phyloP scores from a whole-genome alignment of 2,329 filamentous ascomycete species.

The Xylaria sp. region DNA sequence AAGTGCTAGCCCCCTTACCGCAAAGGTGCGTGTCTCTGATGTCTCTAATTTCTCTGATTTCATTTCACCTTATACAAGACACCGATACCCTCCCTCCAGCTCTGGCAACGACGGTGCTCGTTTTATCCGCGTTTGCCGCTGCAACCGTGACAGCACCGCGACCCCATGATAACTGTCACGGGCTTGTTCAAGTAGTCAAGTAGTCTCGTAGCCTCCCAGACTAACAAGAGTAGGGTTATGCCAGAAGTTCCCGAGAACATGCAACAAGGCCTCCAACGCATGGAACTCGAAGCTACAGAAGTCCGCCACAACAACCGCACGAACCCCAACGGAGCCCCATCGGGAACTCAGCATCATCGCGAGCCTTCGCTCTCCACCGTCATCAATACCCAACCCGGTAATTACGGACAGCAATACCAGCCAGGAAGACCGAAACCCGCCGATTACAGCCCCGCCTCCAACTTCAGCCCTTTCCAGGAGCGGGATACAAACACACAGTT shows the following conservation, averaged over 20 bases:
- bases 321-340: slow-evolving; percentile 47
- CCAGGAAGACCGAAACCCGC: slow-evolving; percentile 48
- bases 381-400: slow-evolving; percentile 48
- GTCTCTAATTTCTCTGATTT: background rate
- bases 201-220: slow-evolving; percentile 13
- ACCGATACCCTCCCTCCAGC: background rate
- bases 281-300: slow-evolving; percentile 82
- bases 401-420: slow-evolving; percentile 49
- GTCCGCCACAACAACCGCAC: slow-evolving; percentile 51
- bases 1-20: slow-evolving; percentile 67
- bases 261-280: slow-evolving; percentile 90
- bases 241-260: slow-evolving; percentile 97
- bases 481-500: slow-evolving; percentile 53
- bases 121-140: slow-evolving; percentile 23
- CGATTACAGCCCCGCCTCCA: slow-evolving; percentile 51
- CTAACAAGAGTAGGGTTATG: slow-evolving; percentile 74
- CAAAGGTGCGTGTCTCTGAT: slow-evolving; percentile 61
- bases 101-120: background rate
- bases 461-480: slow-evolving; percentile 57
- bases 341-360: slow-evolving; percentile 53
- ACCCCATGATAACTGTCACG: slow-evolving; percentile 24
- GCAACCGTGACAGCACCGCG: slow-evolving; percentile 10
- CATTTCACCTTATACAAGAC: slow-evolving; percentile 20
- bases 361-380: slow-evolving; percentile 58
- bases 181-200: background rate